Percentiles rank a stretch among this genome's conserved stretches.
phyloP scores from a whole-genome alignment of 164 flowering plant genomes.

The Stephania japonica region DNA sequence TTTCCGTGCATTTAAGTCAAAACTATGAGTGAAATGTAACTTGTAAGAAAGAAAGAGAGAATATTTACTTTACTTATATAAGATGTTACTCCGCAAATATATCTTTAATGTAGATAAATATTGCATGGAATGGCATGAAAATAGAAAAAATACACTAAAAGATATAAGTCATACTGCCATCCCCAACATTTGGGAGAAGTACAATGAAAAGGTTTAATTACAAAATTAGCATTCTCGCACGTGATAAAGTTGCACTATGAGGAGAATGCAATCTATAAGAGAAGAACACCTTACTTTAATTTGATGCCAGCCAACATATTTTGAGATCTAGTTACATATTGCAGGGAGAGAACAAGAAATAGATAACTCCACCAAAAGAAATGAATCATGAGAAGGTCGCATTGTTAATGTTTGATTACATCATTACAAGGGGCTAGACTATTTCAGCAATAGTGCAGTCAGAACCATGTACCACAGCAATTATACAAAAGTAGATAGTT shows the following conservation, averaged over 20 bases:
- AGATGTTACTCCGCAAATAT: neutral
- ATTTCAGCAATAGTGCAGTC: neutral
- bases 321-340: too few relatives aligned
- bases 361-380: too few relatives aligned
- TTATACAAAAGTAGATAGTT: neutral
- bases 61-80: neutral
- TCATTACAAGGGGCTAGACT: neutral
- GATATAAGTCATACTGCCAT: neutral
- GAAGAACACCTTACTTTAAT: too few relatives aligned
- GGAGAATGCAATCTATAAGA: too few relatives aligned
- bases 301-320: too few relatives aligned
- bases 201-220: too few relatives aligned
- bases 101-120: neutral
- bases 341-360: too few relatives aligned
- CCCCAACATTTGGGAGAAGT: neutral
- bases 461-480: neutral
- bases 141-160: neutral
- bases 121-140: neutral
- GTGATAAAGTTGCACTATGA: too few relatives aligned
- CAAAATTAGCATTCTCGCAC: too few relatives aligned
- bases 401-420: neutral
- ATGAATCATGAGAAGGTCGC: too few relatives aligned
- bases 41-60: neutral
- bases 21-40: neutral
- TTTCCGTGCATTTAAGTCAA: slow-evolving; percentile 2